A percentile compares a stretch with the other conserved stretches of the same genome.
Evolutionary conservation across 768 basidiomycete genomes (phyloP).

Genomic region (Kwoniella pini): DNA sequence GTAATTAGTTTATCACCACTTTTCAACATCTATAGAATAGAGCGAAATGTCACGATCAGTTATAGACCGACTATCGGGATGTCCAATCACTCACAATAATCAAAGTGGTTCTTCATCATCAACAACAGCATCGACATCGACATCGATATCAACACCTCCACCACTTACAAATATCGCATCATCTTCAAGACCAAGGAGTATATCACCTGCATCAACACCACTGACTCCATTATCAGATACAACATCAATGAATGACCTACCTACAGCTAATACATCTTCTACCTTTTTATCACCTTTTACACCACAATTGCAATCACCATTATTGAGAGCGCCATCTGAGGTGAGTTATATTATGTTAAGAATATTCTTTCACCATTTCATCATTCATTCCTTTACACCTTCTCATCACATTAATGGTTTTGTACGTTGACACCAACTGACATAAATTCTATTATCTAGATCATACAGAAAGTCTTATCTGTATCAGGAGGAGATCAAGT

Average conservation of each 20-base stretch:
- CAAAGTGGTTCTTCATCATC: not conserved
- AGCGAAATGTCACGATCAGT: not conserved
- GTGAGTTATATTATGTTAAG: too few species aligned
- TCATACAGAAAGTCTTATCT: conserved; percentile 42
- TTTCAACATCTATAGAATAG: not conserved
- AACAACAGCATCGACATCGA: not conserved
- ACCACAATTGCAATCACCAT: conserved; percentile 19
- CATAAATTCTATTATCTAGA: conserved; percentile 17
- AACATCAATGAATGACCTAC: not conserved
- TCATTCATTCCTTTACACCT: too few species aligned
- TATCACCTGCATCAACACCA: not conserved
- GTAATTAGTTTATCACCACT: not conserved
- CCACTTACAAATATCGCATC: conserved; percentile 2
- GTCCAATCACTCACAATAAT: not conserved
- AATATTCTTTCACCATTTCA: too few species aligned
- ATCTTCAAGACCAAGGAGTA: not conserved
- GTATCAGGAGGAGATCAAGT: conserved; percentile 31
- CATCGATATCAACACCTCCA: not conserved
- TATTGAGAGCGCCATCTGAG: conserved; percentile 34
- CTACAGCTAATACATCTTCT: not conserved
- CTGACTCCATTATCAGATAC: not conserved
- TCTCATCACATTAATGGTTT: too few species aligned
- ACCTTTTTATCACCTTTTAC: conserved; percentile 1
- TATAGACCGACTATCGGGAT: not conserved
- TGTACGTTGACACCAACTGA: not conserved